phyloP scores from a whole-genome alignment of 2,329 filamentous ascomycete genomes.

The Westerdykella aurantiaca region DNA sequence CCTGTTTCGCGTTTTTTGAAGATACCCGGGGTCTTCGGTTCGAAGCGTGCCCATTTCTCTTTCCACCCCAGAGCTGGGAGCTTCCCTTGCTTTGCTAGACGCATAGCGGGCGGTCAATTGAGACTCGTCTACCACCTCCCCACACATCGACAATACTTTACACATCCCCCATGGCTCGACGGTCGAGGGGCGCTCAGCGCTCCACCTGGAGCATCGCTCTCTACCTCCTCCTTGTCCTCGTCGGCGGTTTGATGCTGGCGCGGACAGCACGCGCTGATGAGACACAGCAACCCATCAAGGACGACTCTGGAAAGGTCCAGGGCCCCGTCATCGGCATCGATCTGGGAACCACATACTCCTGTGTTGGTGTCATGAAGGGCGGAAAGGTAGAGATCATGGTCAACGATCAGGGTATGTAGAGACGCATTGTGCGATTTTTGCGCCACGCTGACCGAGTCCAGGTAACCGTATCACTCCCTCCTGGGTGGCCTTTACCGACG shows the following conservation, averaged over 20 bases:
- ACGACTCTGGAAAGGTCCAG: conserved; percentile 54
- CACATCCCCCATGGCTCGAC: conserved; percentile 50
- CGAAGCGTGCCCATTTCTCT: not conserved
- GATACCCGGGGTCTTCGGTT: not conserved
- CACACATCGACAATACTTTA: conserved; percentile 2
- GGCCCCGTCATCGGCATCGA: conserved; percentile 36
- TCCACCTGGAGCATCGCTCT: conserved; percentile 83
- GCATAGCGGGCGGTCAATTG: not conserved
- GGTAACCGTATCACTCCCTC: conserved; percentile 50
- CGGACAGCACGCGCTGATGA: conserved; percentile 67
- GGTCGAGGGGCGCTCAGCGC: conserved; percentile 61
- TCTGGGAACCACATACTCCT: conserved; percentile 35
- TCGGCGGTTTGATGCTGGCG: conserved; percentile 77
- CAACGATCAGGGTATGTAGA: conserved; percentile 39
- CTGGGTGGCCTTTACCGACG: conserved; percentile 94
- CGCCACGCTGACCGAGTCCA: conserved; percentile 20
- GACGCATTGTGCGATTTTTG: not conserved
- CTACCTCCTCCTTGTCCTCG: conserved; percentile 86
- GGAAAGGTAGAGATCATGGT: conserved; percentile 41
- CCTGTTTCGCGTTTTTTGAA: not conserved
- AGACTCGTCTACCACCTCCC: not conserved
- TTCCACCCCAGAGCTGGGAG: not conserved
- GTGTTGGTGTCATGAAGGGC: conserved; percentile 39
- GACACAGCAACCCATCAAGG: conserved; percentile 58
- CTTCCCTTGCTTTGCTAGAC: not conserved